phyloP scores from a whole-genome alignment of 2,329 filamentous ascomycete species.

The Nigrograna mackinnonii region DNA sequence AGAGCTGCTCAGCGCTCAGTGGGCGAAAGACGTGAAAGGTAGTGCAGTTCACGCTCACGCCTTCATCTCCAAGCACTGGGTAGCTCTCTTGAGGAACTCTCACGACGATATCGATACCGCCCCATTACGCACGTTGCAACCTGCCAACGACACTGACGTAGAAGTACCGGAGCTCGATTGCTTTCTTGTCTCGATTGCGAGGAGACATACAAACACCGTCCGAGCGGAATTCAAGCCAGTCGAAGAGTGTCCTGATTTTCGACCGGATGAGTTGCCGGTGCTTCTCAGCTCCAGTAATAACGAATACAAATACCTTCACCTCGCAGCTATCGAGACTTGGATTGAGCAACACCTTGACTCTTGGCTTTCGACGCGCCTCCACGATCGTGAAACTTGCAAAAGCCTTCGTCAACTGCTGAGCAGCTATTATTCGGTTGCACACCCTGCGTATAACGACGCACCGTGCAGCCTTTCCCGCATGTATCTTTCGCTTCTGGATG shows the following conservation, averaged over 20 bases:
- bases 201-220: conserved; percentile 3
- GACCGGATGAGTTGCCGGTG: conserved; percentile 15
- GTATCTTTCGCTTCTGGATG: conserved; percentile 58
- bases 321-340: conserved; percentile 56
- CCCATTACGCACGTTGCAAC: conserved; percentile 10
- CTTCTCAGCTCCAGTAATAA: not conserved
- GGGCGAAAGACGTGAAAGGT: not conserved
- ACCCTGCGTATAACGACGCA: conserved; percentile 38
- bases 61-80: not conserved
- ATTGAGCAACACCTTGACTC: conserved; percentile 41
- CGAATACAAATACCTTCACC: conserved; percentile 16
- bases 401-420: conserved; percentile 14
- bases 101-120: not conserved
- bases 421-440: conserved; percentile 16
- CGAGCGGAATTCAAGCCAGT: conserved; percentile 13
- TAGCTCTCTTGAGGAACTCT: not conserved
- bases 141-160: conserved; percentile 17
- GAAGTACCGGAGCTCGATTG: not conserved
- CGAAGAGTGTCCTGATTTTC: conserved; percentile 9
- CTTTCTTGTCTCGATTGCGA: not conserved
- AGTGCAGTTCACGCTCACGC: not conserved
- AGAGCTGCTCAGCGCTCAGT: not conserved
- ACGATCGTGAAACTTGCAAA: conserved; percentile 22
- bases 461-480: conserved; percentile 58
- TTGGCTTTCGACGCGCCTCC: conserved; percentile 42